Conservation (phyloP, 139 green algal genomes). For the Micromonas commoda region DNA sequence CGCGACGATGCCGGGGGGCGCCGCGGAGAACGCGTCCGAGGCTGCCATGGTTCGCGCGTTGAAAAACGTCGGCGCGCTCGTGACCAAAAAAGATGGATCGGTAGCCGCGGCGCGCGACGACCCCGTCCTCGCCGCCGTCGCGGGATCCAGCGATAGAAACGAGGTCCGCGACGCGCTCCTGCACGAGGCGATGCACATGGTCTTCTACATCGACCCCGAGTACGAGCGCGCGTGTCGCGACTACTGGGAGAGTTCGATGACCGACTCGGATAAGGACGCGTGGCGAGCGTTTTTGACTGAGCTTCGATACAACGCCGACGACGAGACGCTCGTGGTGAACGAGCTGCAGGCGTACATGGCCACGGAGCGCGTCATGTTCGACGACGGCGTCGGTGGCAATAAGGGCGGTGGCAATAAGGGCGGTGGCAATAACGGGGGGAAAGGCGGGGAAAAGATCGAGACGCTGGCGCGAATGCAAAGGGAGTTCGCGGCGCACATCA, state of each 20-base stretch:
- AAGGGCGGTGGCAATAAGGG: not conserved
- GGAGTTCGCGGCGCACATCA: not conserved
- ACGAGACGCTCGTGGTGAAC: slow-evolving; percentile 20
- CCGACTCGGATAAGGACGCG: not conserved
- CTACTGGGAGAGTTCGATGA: slow-evolving; percentile 10
- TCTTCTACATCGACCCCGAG: slow-evolving; percentile 16
- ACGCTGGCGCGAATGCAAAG: not conserved
- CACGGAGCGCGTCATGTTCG: slow-evolving; percentile 21
- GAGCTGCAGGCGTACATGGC: slow-evolving; percentile 33
- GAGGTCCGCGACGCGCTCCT: slow-evolving; percentile 25
- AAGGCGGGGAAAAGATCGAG: not conserved
- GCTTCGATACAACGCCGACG: slow-evolving; percentile 23
- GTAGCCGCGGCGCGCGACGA: not conserved
- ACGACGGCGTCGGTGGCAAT: not conserved
- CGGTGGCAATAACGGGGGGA: not conserved
- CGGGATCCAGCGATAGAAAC: not conserved
- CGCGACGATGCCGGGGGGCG: not conserved
- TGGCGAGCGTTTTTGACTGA: slow-evolving; percentile 24
- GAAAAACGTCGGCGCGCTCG: not conserved
- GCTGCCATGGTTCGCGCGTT: not conserved
- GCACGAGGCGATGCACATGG: slow-evolving; percentile 32
- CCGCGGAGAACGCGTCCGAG: not conserved
- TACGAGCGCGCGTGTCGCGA: not conserved
- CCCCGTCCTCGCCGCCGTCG: not conserved
- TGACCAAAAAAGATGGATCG: not conserved